phyloP scores from a whole-genome alignment of 129 eudicot species.

The Saussurea involucrata region DNA sequence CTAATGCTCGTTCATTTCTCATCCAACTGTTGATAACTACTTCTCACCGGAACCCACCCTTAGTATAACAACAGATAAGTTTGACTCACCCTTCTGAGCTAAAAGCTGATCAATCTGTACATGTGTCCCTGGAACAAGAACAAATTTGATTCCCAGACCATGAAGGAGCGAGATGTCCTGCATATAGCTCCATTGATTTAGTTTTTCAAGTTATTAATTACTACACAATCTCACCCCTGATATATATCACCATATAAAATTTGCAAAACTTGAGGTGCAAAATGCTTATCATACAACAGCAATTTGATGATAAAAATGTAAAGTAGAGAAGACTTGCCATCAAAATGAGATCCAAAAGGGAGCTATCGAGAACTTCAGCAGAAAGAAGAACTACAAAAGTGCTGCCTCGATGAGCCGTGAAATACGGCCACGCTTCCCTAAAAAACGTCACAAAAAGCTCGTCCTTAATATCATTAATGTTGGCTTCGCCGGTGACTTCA shows the following conservation, averaged over 20 bases:
- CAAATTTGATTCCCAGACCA: constrained; percentile 88
- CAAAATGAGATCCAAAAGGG: constrained; percentile 62
- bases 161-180: constrained; percentile 93
- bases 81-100: constrained; percentile 70
- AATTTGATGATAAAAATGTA: neutral
- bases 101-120: constrained; percentile 82
- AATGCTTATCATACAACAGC: neutral
- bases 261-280: neutral
- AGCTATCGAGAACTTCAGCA: constrained; percentile 75
- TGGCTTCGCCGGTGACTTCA: constrained; percentile 29
- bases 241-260: neutral
- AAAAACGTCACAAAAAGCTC: constrained; percentile 75
- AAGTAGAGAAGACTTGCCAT: constrained; percentile 49
- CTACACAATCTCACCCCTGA: neutral
- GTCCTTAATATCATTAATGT: constrained; percentile 41
- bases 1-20: no score
- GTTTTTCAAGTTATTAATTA: neutral
- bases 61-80: neutral
- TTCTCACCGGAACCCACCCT: no score
- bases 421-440: constrained; percentile 96
- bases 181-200: neutral
- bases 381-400: constrained; percentile 80
- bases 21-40: no score
- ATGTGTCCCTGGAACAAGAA: constrained; percentile 95
- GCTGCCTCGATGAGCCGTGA: constrained; percentile 85